phyloP scores from a whole-genome alignment of 768 basidiomycete species.

The Kwoniella sp. region DNA sequence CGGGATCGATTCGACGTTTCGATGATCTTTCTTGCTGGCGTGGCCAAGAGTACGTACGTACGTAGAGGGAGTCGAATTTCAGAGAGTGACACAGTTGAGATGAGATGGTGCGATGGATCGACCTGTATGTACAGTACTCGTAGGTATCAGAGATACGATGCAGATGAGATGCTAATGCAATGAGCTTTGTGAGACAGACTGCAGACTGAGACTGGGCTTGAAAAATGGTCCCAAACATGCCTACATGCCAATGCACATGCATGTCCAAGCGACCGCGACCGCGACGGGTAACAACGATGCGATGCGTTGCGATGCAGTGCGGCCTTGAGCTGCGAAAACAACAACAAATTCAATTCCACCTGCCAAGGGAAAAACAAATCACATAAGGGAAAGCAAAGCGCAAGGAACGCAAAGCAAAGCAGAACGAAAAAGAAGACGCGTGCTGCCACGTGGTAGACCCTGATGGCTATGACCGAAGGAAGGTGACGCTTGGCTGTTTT shows the following conservation, averaged over 20 bases:
- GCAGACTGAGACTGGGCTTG: neutral
- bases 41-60: no score
- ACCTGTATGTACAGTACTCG: no score
- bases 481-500: neutral
- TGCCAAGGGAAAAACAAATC: no score
- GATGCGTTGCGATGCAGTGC: neutral
- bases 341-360: no score
- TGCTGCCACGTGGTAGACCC: neutral
- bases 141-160: no score
- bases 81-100: no score
- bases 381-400: no score
- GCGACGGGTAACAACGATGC: neutral
- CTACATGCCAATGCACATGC: neutral
- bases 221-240: neutral
- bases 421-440: conserved; percentile 3
- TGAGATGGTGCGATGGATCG: no score
- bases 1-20: no score
- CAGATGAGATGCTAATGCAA: neutral
- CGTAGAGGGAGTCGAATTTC: no score
- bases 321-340: conserved; percentile 1
- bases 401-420: neutral
- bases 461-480: neutral
- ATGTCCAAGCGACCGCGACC: neutral
- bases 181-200: neutral
- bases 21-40: no score